Percentiles rank a stretch among this genome's conserved stretches.
Evolutionary conservation across 2,329 filamentous ascomycete species (phyloP).

Genomic region (Botrytis porri): DNA sequence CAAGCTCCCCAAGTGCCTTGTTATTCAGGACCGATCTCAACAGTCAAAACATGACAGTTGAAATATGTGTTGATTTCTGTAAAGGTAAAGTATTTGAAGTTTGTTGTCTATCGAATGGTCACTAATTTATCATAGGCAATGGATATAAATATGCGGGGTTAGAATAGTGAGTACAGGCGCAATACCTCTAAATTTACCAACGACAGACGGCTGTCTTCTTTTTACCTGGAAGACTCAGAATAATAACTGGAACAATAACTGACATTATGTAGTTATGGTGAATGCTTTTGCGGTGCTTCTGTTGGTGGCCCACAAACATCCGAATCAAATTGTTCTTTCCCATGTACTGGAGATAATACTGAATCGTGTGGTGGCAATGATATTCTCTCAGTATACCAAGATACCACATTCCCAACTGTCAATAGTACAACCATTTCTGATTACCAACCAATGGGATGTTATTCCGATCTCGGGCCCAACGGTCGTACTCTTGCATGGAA

Average conservation of each 20-base stretch:
- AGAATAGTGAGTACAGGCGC: conserved; percentile 31
- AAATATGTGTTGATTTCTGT: conserved; percentile 40
- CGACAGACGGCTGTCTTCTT: background rate
- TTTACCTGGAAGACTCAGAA: background rate
- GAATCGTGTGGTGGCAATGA: conserved; percentile 33
- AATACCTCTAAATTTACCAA: background rate
- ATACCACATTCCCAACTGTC: conserved; percentile 38
- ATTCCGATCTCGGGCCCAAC: conserved; percentile 39
- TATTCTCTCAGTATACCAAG: conserved; percentile 38
- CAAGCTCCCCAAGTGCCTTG: conserved; percentile 33
- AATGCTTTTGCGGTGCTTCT: conserved; percentile 39
- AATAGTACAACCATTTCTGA: conserved; percentile 34
- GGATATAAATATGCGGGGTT: conserved; percentile 39
- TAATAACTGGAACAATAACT: background rate
- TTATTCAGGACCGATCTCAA: conserved; percentile 34
- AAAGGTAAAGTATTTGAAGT: conserved; percentile 32
- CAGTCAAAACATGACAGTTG: conserved; percentile 38
- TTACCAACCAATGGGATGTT: conserved; percentile 41
- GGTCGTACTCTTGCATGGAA: conserved; percentile 36
- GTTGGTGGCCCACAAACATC: conserved; percentile 34
- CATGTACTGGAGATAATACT: conserved; percentile 31
- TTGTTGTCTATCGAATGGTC: background rate
- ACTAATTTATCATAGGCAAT: conserved; percentile 32
- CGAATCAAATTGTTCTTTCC: conserved; percentile 31
- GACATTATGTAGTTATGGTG: conserved; percentile 24